Base-by-base conservation (phyloP, 306 rosid species). In the Ammopiptanthus mongolicus region DNA sequence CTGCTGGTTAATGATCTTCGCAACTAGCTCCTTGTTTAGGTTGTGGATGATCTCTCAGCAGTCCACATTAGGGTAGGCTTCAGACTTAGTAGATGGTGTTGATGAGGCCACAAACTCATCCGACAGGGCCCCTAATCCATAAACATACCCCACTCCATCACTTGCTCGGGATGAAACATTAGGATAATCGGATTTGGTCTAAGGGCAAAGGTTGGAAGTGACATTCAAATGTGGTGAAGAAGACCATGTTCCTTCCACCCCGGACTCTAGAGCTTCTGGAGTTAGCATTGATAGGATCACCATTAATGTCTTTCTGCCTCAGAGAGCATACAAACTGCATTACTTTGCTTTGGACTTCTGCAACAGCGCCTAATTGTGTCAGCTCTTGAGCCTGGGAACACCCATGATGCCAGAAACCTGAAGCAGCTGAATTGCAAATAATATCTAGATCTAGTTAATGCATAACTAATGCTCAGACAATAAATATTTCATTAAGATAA, bases 401-500 rank as follows among this genome's bases (percentile, higher is more conserved):
- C 21, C 93, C 90, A 0, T 78, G 90, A 79, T 75, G 83, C 93
- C 97, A 86, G 73, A 89, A 83, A 55, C 88, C 77, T 61, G 91
- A 81, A 42, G 90, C 89, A 67, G 81, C 75, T 22, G 89, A 76
- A 72, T 80, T 83, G 28, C 87, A 61, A 71, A 85, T 71, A 64
- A 74, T 67, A 75, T 85, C 82, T 82, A 63, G 62, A 63, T 15
- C 19, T 70, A 65, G 66, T 80, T n/a, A n/a, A n/a, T n/a, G n/a
- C n/a, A n/a, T n/a, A n/a, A n/a, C n/a, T 18, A 47, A 71, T 78
- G 34, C n/a, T n/a, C 13, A 53, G 23, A 63, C 73, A 25, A 33
- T 8, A 64, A 34, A 77, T 22, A 33, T 29, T 12, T 22, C 53
- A 50, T 9, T 8, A n/a, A 44, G 71, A 70, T 8, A 69, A 77